Percentiles rank a stretch among this genome's conserved stretches.
These are phyloP conservation scores for Eucalyptus melliodora DNA, from an alignment of 345 rosid species.

Conservation along the genomic window DNA sequence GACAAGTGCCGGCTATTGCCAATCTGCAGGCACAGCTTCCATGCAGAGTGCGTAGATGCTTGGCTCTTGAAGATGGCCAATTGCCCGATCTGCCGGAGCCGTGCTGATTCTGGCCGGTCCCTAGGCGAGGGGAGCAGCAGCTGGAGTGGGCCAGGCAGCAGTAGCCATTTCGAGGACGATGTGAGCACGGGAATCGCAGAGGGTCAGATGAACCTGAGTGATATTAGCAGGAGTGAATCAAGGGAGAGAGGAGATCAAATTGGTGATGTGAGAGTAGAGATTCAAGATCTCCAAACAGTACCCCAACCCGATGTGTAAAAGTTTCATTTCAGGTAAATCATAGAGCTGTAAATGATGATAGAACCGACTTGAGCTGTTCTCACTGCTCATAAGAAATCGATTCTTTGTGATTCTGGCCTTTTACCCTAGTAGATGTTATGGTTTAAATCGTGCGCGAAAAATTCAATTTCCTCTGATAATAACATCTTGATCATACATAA, in stretches of 20 bases:
- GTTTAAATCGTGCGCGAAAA: neutral
- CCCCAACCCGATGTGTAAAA: neutral
- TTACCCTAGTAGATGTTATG: neutral
- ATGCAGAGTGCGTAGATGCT: conserved; percentile 32
- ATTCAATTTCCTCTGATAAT: neutral
- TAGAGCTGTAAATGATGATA: neutral
- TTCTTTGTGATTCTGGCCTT: neutral
- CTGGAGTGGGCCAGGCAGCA: neutral
- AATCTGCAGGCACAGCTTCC: conserved; percentile 41
- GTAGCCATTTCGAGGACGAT: neutral
- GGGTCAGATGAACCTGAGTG: neutral
- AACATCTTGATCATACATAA: neutral
- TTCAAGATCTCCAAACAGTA: neutral
- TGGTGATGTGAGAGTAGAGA: neutral
- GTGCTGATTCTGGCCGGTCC: conserved; percentile 5
- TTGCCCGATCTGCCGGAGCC: conserved; percentile 43
- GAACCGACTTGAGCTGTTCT: neutral
- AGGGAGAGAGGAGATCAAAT: neutral
- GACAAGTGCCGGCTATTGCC: conserved; percentile 52
- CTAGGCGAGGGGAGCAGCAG: neutral
- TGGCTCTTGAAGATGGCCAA: conserved; percentile 47
- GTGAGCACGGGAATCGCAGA: neutral
- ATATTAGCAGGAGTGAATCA: neutral
- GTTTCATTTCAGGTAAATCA: neutral
- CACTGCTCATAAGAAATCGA: neutral